Percentiles rank a stretch among this genome's conserved stretches.
Evolutionary conservation across 2,329 filamentous ascomycete genomes (phyloP).

Genomic region (Paramyrothecium roridum): DNA sequence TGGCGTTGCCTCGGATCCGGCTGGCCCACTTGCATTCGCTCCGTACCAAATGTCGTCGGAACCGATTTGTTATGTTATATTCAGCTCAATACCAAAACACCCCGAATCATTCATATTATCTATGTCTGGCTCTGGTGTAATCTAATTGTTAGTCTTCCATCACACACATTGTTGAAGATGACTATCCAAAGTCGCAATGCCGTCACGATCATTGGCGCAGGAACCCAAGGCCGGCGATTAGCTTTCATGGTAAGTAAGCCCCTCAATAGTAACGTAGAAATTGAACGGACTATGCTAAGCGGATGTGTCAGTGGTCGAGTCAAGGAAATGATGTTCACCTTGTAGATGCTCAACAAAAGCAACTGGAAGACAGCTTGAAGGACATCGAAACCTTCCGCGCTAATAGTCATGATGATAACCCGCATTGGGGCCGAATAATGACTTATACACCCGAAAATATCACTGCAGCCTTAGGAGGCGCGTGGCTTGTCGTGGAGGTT

Average conservation of each 20-base stretch:
- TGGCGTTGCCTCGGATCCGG: slow-evolving; percentile 5
- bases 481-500: slow-evolving; percentile 26
- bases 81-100: too few species aligned
- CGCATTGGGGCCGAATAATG: slow-evolving; percentile 15
- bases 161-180: too few species aligned
- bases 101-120: too few species aligned
- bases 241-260: slow-evolving; percentile 22
- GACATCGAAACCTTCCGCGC: slow-evolving; percentile 19
- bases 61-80: too few species aligned
- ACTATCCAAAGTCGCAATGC: slow-evolving; percentile 5
- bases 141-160: too few species aligned
- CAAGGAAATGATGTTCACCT: slow-evolving; percentile 22
- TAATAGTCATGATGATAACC: neutral
- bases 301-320: slow-evolving; percentile 22
- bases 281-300: neutral
- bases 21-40: neutral
- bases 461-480: slow-evolving; percentile 11
- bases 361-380: slow-evolving; percentile 20
- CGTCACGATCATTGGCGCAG: slow-evolving; percentile 23
- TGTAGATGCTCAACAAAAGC: slow-evolving; percentile 18
- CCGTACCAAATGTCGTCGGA: too few species aligned
- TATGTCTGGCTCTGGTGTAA: too few species aligned
- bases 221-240: slow-evolving; percentile 25
- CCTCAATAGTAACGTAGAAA: neutral
- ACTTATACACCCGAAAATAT: slow-evolving; percentile 14